Base-by-base conservation (phyloP, 1,139 yeast species). In the Diutina ranongensis region DNA sequence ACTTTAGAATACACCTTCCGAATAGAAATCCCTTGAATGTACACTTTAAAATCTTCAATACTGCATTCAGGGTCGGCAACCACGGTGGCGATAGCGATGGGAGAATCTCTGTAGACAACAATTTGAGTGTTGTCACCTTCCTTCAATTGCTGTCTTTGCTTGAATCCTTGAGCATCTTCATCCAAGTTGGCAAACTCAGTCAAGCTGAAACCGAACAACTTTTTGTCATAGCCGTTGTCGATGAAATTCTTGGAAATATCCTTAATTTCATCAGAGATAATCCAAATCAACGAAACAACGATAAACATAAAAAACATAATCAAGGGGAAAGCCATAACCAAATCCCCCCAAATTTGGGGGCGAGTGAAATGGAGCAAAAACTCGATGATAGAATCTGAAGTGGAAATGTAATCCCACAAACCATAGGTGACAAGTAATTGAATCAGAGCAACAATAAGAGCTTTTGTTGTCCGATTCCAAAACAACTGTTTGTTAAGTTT, bases 1-100 rank as follows among this genome's bases (percentile, higher is more conserved):
- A 81, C 76, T 49, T 68, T 71, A 40, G 70, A 60, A 56, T 82
- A 83, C 2, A 82, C 88, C 55, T 75, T 76, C 60, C 87, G 73
- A 41, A 81, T 74, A 48, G 81, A 81, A 19, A 78, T 58, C 2
- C 82, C 78, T 3, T 77, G 67, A 47, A 83, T 73, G 46, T 67
- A 68, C 49, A 78, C 72, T 7, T 66, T 62, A 48, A 73, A 68
- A 32, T 58, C 55, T 20, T 69, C 62, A 35, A 63, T 68, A 10
- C 63, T 59, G 2, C 69, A 62, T 21, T 64, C 63, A n/a, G 60
- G 63, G 46, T 67, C 61, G 2, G 71, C 69, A 27, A 55, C 59
- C 46, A 71, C 57, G 3, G 80, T 63, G 20, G 74, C 63, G 40
- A 79, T 63, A 1, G 87, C 87, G 56, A 83, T 79, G 20, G 92